Percentiles rank a stretch among this genome's conserved stretches.
Evolutionary conservation across 1,284 basidiomycete genomes (phyloP).

Genomic region (Malassezia japonica): DNA sequence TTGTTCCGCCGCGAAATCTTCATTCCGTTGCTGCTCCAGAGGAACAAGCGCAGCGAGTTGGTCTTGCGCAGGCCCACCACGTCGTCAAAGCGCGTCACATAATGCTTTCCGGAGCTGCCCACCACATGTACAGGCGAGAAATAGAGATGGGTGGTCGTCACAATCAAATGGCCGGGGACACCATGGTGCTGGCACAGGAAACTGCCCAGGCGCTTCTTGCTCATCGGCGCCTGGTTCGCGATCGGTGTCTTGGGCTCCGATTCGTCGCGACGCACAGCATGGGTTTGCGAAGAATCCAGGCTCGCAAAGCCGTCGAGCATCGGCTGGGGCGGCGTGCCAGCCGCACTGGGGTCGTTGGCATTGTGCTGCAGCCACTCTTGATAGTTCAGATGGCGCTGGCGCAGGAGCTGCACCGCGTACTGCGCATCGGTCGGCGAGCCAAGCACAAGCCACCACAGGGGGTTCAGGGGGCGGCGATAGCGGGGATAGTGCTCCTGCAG

Average conservation of each 20-base stretch:
- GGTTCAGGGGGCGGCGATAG: slow-evolving; percentile 41
- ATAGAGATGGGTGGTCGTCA: slow-evolving; percentile 38
- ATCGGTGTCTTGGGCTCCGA: not conserved
- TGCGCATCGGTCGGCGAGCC: slow-evolving; percentile 46
- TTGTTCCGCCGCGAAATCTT: slow-evolving; percentile 35
- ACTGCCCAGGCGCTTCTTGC: slow-evolving; percentile 36
- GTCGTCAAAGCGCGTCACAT: slow-evolving; percentile 30
- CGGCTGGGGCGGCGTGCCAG: not conserved
- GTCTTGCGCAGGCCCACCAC: slow-evolving; percentile 43
- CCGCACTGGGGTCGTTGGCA: not conserved
- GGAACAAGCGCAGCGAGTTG: slow-evolving; percentile 29
- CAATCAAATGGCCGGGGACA: slow-evolving; percentile 38
- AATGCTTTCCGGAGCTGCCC: slow-evolving; percentile 23
- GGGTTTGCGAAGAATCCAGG: too few relatives aligned
- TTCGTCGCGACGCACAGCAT: not conserved
- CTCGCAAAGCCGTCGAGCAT: not conserved
- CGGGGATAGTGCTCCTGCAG: slow-evolving; percentile 46
- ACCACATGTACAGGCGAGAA: slow-evolving; percentile 38
- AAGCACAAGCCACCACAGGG: slow-evolving; percentile 46
- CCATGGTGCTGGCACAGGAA: slow-evolving; percentile 47
- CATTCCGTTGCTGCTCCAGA: slow-evolving; percentile 40
- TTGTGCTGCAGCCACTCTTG: slow-evolving; percentile 5
- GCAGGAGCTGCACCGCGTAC: slow-evolving; percentile 42
- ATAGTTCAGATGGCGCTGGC: slow-evolving; percentile 27
- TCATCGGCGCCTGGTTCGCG: not conserved